Conservation (phyloP, 495 filamentous ascomycete genomes). For the Annulohypoxylon nitens region DNA sequence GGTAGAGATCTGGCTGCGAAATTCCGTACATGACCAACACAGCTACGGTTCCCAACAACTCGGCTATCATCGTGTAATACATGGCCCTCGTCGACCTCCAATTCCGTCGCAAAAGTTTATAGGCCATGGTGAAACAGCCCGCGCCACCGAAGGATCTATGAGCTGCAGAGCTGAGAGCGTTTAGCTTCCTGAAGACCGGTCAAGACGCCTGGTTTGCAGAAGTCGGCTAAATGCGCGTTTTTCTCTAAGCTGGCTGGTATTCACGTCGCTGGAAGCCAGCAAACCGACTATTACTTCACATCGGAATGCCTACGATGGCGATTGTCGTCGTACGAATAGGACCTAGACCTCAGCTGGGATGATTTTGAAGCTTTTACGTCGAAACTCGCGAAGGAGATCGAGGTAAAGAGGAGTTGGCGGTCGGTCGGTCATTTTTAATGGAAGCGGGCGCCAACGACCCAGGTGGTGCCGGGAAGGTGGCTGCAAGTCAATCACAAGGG, state of each 20-base stretch:
- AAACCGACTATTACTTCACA: constrained; percentile 39
- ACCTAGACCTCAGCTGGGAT: background rate
- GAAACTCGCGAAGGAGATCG: constrained; percentile 42
- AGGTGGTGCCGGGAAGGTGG: constrained; percentile 38
- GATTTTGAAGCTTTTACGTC: constrained; percentile 27
- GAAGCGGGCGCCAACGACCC: constrained; percentile 36
- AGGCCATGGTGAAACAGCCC: constrained; percentile 54
- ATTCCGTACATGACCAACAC: constrained; percentile 85
- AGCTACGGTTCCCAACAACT: constrained; percentile 76
- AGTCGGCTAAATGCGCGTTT: constrained; percentile 42
- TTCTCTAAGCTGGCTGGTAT: constrained; percentile 32
- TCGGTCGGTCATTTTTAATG: constrained; percentile 50
- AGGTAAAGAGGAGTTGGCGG: constrained; percentile 44
- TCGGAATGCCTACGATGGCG: constrained; percentile 44
- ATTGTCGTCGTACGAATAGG: constrained; percentile 30
- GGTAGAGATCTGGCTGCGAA: constrained; percentile 81
- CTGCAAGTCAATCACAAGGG: constrained; percentile 51
- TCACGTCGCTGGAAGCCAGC: constrained; percentile 45
- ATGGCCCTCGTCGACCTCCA: constrained; percentile 76
- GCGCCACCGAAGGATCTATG: constrained; percentile 38
- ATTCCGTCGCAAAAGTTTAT: constrained; percentile 61
- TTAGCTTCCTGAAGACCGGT: constrained; percentile 16
- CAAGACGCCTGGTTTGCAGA: constrained; percentile 7
- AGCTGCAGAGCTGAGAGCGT: constrained; percentile 21
- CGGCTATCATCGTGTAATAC: constrained; percentile 74